Percentiles rank a stretch among this genome's conserved stretches.
Conservation (phyloP, 129 eudicot genomes). For the Oenanthe sinensis region DNA sequence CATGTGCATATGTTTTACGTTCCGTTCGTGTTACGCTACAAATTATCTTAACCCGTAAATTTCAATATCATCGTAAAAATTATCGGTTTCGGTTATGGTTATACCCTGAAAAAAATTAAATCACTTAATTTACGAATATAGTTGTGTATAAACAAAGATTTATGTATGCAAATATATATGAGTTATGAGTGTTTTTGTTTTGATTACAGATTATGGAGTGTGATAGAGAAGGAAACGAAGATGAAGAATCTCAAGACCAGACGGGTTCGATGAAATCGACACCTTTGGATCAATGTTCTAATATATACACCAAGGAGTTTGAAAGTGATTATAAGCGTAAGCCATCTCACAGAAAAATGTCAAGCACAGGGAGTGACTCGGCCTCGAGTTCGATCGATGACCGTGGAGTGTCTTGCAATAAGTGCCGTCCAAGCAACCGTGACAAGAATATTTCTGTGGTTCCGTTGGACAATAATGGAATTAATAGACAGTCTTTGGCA, state of each 20-base stretch:
- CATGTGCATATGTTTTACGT: neutral
- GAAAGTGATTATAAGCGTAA: slow-evolving; percentile 23
- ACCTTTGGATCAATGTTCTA: slow-evolving; percentile 21
- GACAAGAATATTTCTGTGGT: slow-evolving; percentile 65
- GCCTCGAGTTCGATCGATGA: slow-evolving; percentile 12
- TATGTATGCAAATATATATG: too few relatives aligned
- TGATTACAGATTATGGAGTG: slow-evolving; percentile 54
- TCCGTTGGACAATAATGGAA: slow-evolving; percentile 47
- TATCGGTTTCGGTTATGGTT: too few relatives aligned
- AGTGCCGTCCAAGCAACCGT: slow-evolving; percentile 73
- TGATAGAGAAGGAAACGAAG: slow-evolving; percentile 60
- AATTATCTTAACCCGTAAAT: neutral
- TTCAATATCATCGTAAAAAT: too few relatives aligned
- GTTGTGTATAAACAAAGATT: too few relatives aligned
- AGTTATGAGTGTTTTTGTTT: neutral
- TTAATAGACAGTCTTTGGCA: slow-evolving; percentile 34
- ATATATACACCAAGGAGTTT: slow-evolving; percentile 10
- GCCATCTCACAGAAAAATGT: slow-evolving; percentile 23
- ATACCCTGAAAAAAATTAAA: too few relatives aligned
- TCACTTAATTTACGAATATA: too few relatives aligned
- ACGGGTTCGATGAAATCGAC: slow-evolving; percentile 35
- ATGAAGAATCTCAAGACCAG: slow-evolving; percentile 43
- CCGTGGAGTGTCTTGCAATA: slow-evolving; percentile 62
- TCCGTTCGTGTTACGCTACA: neutral
- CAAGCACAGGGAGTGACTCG: slow-evolving; percentile 21